Percentiles rank a stretch among this genome's conserved stretches.
phyloP scores from a whole-genome alignment of 2,329 filamentous ascomycete genomes.

The Dactylellina sp. region DNA sequence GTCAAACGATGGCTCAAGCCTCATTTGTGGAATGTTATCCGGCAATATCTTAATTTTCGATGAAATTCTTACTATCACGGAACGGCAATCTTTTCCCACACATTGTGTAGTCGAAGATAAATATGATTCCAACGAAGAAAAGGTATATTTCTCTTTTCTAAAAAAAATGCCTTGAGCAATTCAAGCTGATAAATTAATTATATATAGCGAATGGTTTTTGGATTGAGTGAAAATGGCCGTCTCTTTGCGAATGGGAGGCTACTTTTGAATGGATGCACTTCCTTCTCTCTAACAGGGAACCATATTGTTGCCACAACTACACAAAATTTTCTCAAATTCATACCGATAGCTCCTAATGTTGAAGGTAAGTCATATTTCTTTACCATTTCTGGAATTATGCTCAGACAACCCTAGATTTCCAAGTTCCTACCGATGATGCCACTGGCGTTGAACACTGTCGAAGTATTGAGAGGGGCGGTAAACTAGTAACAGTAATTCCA shows the following conservation, averaged over 20 bases:
- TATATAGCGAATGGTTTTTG: conserved; percentile 67
- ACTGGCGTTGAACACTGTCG: conserved; percentile 92
- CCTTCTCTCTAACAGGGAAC: conserved; percentile 81
- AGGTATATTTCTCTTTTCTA: conserved; percentile 27
- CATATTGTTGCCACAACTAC: conserved; percentile 94
- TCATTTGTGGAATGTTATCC: conserved; percentile 31
- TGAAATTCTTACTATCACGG: conserved; percentile 4
- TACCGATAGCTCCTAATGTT: conserved; percentile 75
- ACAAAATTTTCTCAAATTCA: conserved; percentile 92
- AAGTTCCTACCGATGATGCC: conserved; percentile 86
- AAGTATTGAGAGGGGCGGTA: conserved; percentile 88
- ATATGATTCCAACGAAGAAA: conserved; percentile 14
- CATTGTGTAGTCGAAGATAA: conserved; percentile 11
- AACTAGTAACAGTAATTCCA: conserved; percentile 88
- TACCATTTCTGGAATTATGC: not conserved
- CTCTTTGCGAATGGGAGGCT: conserved; percentile 81
- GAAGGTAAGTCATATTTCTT: conserved; percentile 69
- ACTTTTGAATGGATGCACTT: conserved; percentile 88
- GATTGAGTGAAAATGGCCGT: conserved; percentile 79
- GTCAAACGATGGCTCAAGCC: conserved; percentile 15
- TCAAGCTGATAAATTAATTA: not conserved
- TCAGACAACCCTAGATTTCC: conserved; percentile 71
- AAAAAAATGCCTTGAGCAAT: not conserved
- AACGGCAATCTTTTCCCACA: conserved; percentile 11
- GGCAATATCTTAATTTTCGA: conserved; percentile 33